Percentiles rank a stretch among this genome's conserved stretches.
Evolutionary conservation across 2,329 filamentous ascomycete species (phyloP).

Genomic region (Penicillium palitans): DNA sequence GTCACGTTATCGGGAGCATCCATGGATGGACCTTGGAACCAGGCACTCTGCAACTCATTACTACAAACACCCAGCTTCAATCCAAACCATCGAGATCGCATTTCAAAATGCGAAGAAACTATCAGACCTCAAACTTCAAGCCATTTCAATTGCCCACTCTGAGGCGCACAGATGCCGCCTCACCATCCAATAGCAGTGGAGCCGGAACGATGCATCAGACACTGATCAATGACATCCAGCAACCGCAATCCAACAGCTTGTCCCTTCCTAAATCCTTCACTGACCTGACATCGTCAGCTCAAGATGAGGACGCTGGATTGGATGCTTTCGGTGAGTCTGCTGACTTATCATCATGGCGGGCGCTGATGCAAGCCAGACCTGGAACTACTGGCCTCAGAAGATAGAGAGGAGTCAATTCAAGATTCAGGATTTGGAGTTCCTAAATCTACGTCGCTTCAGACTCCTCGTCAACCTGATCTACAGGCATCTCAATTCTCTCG

Average conservation of each 20-base stretch:
- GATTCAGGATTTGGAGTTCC: neutral
- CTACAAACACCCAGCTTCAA: neutral
- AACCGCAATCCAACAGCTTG: conserved; percentile 7
- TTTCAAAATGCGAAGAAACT: conserved; percentile 22
- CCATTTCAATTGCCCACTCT: conserved; percentile 12
- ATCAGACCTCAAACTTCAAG: conserved; percentile 6
- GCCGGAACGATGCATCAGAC: conserved; percentile 19
- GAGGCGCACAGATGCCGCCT: conserved; percentile 13
- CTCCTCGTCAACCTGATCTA: neutral
- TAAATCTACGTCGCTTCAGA: neutral
- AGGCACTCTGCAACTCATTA: neutral
- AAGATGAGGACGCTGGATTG: conserved; percentile 36
- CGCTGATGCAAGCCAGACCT: conserved; percentile 31
- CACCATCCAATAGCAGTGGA: conserved; percentile 12
- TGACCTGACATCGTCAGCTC: neutral
- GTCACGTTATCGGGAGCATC: conserved; percentile 6
- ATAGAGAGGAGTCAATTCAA: conserved; percentile 10
- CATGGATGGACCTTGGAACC: neutral
- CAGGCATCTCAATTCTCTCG: conserved; percentile 24
- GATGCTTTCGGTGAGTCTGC: conserved; percentile 52
- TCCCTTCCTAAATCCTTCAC: neutral
- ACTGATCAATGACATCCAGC: conserved; percentile 27
- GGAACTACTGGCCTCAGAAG: conserved; percentile 39
- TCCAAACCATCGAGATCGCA: neutral
- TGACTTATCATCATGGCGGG: neutral